Evolutionary conservation across 2,329 filamentous ascomycete genomes (phyloP).

Genomic region (Metarhizium guizhouense): DNA sequence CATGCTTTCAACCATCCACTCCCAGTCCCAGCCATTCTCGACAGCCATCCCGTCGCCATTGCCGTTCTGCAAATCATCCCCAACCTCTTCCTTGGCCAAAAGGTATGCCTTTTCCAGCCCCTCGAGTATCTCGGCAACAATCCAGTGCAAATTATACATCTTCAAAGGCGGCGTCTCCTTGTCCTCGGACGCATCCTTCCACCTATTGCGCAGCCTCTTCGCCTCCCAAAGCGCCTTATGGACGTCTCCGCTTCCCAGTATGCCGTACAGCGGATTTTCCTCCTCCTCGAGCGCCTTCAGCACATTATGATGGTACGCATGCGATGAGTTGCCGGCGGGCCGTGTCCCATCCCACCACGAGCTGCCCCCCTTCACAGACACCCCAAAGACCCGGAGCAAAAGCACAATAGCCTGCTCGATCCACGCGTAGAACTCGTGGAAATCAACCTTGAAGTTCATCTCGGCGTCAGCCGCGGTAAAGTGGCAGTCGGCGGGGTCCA

Average conservation of each 20-base stretch:
- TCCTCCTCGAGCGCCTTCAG: constrained; percentile 50
- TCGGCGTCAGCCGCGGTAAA: constrained; percentile 39
- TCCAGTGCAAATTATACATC: constrained; percentile 52
- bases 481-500: constrained; percentile 24
- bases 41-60: constrained; percentile 18
- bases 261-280: constrained; percentile 44
- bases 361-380: constrained; percentile 32
- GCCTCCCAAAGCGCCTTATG: constrained; percentile 51
- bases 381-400: constrained; percentile 54
- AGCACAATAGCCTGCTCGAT: constrained; percentile 63
- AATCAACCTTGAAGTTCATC: constrained; percentile 69
- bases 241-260: constrained; percentile 47
- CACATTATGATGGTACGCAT: constrained; percentile 63
- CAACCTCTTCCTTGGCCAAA: constrained; percentile 38
- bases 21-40: constrained; percentile 27
- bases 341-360: neutral
- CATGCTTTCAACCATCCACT: constrained; percentile 32
- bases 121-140: constrained; percentile 46
- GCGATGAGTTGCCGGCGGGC: constrained; percentile 16
- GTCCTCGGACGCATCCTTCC: constrained; percentile 57
- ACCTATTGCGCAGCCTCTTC: constrained; percentile 62
- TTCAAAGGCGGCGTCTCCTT: constrained; percentile 34
- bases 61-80: constrained; percentile 32
- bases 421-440: constrained; percentile 67
- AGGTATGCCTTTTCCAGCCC: constrained; percentile 51